Evolutionary conservation across 768 basidiomycete genomes (phyloP), one percentile per base, ranked within the genome.

Genomic region (Antrodiella citrinella): DNA sequence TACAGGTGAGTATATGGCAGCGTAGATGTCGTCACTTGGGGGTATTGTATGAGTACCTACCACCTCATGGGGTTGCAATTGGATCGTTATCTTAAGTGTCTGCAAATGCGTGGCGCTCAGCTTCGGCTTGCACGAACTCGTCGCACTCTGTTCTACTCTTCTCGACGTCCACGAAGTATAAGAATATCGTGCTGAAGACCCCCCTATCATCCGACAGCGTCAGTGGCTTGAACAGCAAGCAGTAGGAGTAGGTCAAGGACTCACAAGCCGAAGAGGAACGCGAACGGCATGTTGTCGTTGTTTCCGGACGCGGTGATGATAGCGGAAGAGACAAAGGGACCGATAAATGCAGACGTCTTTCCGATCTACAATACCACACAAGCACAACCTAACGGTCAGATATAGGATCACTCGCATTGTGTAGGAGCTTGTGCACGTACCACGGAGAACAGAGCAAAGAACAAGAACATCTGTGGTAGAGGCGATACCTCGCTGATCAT

Each of bases 401-500:
- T n/a, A n/a, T 23, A 15, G 35, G 11, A 11, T 21, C 26, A n/a
- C 11, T 25, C 22, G 9, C 13, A 45, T 13, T 9, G 45, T 42
- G 49, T 15, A 25, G 46, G n/a, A n/a, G n/a, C n/a, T n/a, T 26
- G 45, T 13, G 26, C 20, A 57, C 67, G 45, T 58, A 84, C 82
- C 55, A 86, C 79, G 19, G 82, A 83, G 59, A 84, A 84, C 1
- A 86, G 65, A n/a, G 82, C 81, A 60, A 86, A 86, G 67, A 85
- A 85, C 24, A 86, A 69, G 64, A 86, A 83, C 84, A 84, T 86
- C 66, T 85, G 86, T 26, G 81, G 77, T 48, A 80, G 64, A 35
- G 81, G 83, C 38, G 80, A 84, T 22, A 89, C 84, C 56, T 89
- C 84, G 62, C 79, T 83, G 52, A 88, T 88, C 86, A 88, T 84